Evolutionary conservation across 805 yeast genomes (phyloP), one percentile per base, ranked within the genome.

Genomic region (Candida odintsovae): DNA sequence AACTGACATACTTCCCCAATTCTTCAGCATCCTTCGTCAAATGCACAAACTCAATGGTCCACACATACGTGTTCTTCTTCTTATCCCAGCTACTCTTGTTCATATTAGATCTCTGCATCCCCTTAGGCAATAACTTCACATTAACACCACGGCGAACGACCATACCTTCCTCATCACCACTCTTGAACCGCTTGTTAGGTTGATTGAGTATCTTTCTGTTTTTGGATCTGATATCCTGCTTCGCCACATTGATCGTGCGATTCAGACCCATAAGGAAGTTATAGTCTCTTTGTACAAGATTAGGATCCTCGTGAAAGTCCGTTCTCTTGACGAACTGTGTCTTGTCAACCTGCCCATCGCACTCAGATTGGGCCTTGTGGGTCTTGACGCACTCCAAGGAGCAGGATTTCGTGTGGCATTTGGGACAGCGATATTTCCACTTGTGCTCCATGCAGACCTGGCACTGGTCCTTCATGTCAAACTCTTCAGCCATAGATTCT

Each of bases 31-130:
- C 4, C 61, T 53, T 58, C 13, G 62, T 64, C 4, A 76, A 61
- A 2, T 82, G 49, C 1, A 77, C 59, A 86, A 89, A 85, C 60
- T 89, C 95, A 0, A 89, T 65, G 0, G 95, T 83, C 97, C 97
- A 89, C 16, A 76, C 76, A 60, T 76, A 88, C 8, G 75, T 61
- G 43, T 80, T 77, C 49, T 71, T 65, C 49, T 74, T 74, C 59
- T 78, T 77, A 61, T 88, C 90, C 73, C 80, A 86, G 3, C 82
- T 80, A 0, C 90, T 76, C 54, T 80, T 82, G 59, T 89, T 89
- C 47, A 71, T 62, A 6, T 59, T 58, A 2, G 86, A 71, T 41
- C 95, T 65, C 16, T 80, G 74, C 95, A 89, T 86, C 0, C 94
- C 95, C 20, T 68, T 67, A 0, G 96, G 95, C 21, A 85, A 60